A percentile compares a stretch with the other conserved stretches of the same genome.
Evolutionary conservation across 768 basidiomycete species (phyloP).

Genomic region (Amanita thiersii): DNA sequence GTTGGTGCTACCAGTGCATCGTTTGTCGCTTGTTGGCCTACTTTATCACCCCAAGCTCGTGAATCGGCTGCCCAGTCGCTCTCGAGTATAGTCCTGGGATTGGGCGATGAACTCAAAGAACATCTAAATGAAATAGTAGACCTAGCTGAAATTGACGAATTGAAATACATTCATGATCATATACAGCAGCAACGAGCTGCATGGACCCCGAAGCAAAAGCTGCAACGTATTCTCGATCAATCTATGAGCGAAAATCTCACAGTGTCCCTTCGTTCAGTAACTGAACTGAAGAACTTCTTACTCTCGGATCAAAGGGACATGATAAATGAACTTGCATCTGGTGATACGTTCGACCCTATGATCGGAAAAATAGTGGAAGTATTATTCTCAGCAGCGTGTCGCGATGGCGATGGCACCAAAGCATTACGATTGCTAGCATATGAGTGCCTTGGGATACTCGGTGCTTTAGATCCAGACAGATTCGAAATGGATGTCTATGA

Average conservation of each 20-base stretch:
- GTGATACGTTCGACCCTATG: constrained; percentile 78
- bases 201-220: constrained; percentile 44
- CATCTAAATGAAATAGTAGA: constrained; percentile 78
- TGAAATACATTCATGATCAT: constrained; percentile 32
- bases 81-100: constrained; percentile 59
- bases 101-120: constrained; percentile 42
- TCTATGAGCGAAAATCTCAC: constrained; percentile 72
- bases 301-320: constrained; percentile 37
- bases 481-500: constrained; percentile 59
- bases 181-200: constrained; percentile 36
- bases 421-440: constrained; percentile 63
- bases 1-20: constrained; percentile 84
- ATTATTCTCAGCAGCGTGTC: constrained; percentile 61
- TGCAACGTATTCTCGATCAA: constrained; percentile 67
- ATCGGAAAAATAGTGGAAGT: constrained; percentile 61
- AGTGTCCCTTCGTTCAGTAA: constrained; percentile 64
- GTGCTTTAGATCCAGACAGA: constrained; percentile 93
- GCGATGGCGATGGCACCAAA: constrained; percentile 74
- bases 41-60: constrained; percentile 44
- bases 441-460: constrained; percentile 86
- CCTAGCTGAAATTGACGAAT: constrained; percentile 62
- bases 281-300: constrained; percentile 70
- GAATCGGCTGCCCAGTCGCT: constrained; percentile 51
- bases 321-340: constrained; percentile 59
- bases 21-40: constrained; percentile 70